Evolutionary conservation across 2,329 filamentous ascomycete species (phyloP).

Genomic region (Fusarium sp.): DNA sequence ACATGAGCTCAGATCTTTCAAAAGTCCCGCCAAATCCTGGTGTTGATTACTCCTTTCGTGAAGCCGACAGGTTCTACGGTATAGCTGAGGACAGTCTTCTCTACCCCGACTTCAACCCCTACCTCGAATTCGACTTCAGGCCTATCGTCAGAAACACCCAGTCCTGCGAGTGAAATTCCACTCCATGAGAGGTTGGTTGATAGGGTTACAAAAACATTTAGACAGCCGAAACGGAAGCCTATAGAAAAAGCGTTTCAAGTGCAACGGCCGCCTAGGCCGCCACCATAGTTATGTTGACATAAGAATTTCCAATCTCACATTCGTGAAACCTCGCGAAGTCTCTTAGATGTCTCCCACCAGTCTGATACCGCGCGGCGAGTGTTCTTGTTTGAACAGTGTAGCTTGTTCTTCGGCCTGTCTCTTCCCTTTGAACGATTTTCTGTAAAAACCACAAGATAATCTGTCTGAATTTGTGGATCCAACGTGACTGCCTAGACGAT

Average conservation of each 20-base stretch:
- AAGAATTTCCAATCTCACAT: no score
- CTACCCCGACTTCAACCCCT: not conserved
- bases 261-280: not conserved
- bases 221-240: not conserved
- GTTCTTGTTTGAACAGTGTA: not conserved
- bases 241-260: not conserved
- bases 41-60: not conserved
- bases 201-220: not conserved
- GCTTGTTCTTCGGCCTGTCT: not conserved
- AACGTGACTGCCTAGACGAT: not conserved
- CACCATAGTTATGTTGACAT: not conserved
- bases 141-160: rapidly evolving
- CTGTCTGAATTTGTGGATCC: not conserved
- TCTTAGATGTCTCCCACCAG: conserved; percentile 5
- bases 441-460: not conserved
- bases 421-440: not conserved
- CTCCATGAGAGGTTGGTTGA: no score
- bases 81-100: not conserved
- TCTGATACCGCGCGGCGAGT: not conserved
- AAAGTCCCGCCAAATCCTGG: not conserved
- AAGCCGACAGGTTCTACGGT: not conserved
- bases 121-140: rapidly evolving
- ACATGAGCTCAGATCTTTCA: not conserved
- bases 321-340: not conserved
- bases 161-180: no score